phyloP scores from a whole-genome alignment of 768 basidiomycete genomes.

The Pulveroboletus sp. region DNA sequence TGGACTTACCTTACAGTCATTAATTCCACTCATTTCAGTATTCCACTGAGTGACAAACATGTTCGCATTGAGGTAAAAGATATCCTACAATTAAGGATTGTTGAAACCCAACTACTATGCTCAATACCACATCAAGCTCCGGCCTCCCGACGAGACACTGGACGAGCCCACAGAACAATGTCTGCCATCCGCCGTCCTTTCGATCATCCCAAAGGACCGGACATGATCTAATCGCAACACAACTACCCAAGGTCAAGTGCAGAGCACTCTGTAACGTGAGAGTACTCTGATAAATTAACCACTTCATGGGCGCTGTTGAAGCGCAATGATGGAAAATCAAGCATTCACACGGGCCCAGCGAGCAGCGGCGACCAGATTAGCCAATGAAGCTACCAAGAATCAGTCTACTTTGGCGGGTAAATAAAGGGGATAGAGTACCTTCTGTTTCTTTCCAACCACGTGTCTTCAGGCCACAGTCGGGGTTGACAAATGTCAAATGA shows the following conservation, averaged over 20 bases:
- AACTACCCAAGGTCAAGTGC: slow-evolving; percentile 55
- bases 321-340: slow-evolving; percentile 58
- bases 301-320: slow-evolving; percentile 86
- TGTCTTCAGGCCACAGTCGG: slow-evolving; percentile 98
- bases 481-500: slow-evolving; percentile 87
- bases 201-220: slow-evolving; percentile 18
- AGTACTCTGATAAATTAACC: slow-evolving; percentile 52
- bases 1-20: background rate
- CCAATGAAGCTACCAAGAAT: slow-evolving; percentile 53
- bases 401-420: slow-evolving; percentile 2
- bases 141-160: slow-evolving; percentile 23
- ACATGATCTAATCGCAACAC: slow-evolving; percentile 33
- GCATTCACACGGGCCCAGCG: slow-evolving; percentile 86
- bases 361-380: slow-evolving; percentile 86
- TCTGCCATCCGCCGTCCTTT: slow-evolving; percentile 14
- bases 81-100: slow-evolving; percentile 52
- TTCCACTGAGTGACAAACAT: background rate
- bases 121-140: slow-evolving; percentile 30
- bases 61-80: slow-evolving; percentile 8
- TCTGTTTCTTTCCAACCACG: slow-evolving; percentile 99
- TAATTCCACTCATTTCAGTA: background rate
- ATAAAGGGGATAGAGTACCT: slow-evolving; percentile 34
- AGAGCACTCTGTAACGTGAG: slow-evolving; percentile 24
- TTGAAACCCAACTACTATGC: slow-evolving; percentile 70
- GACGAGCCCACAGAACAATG: slow-evolving; percentile 23